Evolutionary conservation across 306 rosid species (phyloP).

Genomic region (Malus asiatica): DNA sequence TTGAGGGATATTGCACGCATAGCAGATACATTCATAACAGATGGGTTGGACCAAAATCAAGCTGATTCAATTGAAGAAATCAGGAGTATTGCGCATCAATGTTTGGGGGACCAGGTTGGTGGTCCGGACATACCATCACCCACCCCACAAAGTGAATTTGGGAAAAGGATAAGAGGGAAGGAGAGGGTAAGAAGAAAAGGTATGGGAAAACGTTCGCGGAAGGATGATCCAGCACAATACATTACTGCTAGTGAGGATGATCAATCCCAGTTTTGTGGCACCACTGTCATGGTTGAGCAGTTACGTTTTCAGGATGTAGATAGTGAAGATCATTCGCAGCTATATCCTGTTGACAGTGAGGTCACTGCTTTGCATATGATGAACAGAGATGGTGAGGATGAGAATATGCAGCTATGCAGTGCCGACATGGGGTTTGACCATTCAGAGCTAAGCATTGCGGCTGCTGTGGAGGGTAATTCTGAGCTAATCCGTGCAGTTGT

Average conservation of each 20-base stretch:
- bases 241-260: slow-evolving; percentile 63
- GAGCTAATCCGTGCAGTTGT: slow-evolving; percentile 7
- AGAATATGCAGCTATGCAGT: slow-evolving; percentile 49
- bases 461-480: slow-evolving; percentile 30
- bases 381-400: slow-evolving; percentile 38
- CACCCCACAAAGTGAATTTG: slow-evolving; percentile 51
- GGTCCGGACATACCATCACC: slow-evolving; percentile 55
- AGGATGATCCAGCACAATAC: slow-evolving; percentile 57
- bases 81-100: slow-evolving; percentile 77
- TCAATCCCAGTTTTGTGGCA: slow-evolving; percentile 61
- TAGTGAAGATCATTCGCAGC: slow-evolving; percentile 46
- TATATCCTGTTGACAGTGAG: slow-evolving; percentile 44
- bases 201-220: slow-evolving; percentile 63
- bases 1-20: slow-evolving; percentile 88
- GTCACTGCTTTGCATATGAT: slow-evolving; percentile 43
- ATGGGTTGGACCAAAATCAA: slow-evolving; percentile 82
- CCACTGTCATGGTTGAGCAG: slow-evolving; percentile 51
- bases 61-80: slow-evolving; percentile 75
- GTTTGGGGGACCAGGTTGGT: slow-evolving; percentile 90
- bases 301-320: slow-evolving; percentile 40
- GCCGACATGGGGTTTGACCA: slow-evolving; percentile 52
- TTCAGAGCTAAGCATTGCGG: slow-evolving; percentile 39
- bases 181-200: slow-evolving; percentile 92
- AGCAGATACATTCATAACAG: slow-evolving; percentile 81
- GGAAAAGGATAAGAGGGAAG: slow-evolving; percentile 85